Percentiles rank a stretch among this genome's conserved stretches.
Conservation (phyloP, 169 alveolate genomes). For the Cryptosporidium sp. region DNA sequence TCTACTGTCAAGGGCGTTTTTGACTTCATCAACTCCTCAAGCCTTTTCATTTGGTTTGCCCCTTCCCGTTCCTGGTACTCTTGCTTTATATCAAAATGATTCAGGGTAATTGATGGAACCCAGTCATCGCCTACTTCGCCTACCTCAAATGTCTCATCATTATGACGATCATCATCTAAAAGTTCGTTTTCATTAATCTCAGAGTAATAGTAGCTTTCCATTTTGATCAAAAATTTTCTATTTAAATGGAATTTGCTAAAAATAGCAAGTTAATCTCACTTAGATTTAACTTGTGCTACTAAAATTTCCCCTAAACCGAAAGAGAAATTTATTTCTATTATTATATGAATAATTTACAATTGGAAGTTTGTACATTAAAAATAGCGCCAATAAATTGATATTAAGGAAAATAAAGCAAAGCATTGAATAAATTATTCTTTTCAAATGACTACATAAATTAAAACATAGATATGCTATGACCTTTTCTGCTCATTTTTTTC, state of each 20-base stretch:
- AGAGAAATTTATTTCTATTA: not conserved
- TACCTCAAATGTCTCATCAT: conserved; percentile 71
- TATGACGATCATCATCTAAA: conserved; percentile 69
- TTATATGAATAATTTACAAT: not conserved
- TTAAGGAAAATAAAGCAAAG: not conserved
- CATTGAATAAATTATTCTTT: not conserved
- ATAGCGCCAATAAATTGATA: conserved; percentile 2
- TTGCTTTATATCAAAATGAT: conserved; percentile 22
- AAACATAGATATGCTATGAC: not conserved
- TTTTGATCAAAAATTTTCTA: not conserved
- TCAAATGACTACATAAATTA: not conserved
- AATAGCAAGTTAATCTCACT: conserved; percentile 6
- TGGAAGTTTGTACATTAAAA: not conserved
- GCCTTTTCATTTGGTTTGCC: not conserved
- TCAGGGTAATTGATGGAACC: conserved; percentile 71
- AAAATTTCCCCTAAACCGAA: not conserved
- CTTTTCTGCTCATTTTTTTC: not conserved
- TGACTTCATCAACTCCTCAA: conserved; percentile 25
- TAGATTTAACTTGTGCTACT: conserved; percentile 7
- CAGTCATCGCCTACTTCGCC: conserved; percentile 71
- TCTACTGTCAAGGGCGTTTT: conserved; percentile 53
- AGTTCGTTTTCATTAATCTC: conserved; percentile 52
- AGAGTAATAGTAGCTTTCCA: conserved; percentile 51
- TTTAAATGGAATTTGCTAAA: not conserved
- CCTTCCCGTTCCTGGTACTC: not conserved